phyloP scores from a whole-genome alignment of 2,329 filamentous ascomycete genomes.

The Aspergillus fumigatus region DNA sequence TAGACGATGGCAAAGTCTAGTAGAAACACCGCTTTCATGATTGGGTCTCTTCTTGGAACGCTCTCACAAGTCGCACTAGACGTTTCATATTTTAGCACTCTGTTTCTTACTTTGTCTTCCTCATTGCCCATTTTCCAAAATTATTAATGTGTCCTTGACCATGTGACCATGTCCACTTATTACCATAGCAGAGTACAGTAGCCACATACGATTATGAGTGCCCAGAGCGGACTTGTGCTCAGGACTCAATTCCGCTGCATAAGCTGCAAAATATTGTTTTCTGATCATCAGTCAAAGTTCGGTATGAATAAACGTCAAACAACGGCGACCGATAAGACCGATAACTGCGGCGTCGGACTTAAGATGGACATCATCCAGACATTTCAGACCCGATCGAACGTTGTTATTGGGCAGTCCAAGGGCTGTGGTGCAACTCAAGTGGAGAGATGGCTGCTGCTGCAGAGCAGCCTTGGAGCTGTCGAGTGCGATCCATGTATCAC shows the following conservation, averaged over 20 bases:
- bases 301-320: not conserved
- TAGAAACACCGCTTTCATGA: not conserved
- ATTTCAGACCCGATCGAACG: not conserved
- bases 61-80: constrained; percentile 1
- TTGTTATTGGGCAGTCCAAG: not conserved
- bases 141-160: not conserved
- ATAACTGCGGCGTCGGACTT: not conserved
- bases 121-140: not conserved
- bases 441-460: too few relatives aligned
- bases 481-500: too few relatives aligned
- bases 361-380: not conserved
- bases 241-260: not conserved
- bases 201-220: not conserved
- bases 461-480: too few relatives aligned
- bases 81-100: constrained; percentile 8
- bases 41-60: not conserved
- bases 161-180: not conserved
- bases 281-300: not conserved
- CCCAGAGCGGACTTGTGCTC: not conserved
- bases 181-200: not conserved
- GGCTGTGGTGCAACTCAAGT: too few relatives aligned
- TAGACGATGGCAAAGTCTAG: constrained; percentile 11
- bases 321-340: not conserved
- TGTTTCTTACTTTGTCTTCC: constrained; percentile 5
- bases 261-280: too few relatives aligned